These are phyloP conservation scores for Solanum okadae DNA, from an alignment of 257 asterid species.

Conservation along the genomic window DNA sequence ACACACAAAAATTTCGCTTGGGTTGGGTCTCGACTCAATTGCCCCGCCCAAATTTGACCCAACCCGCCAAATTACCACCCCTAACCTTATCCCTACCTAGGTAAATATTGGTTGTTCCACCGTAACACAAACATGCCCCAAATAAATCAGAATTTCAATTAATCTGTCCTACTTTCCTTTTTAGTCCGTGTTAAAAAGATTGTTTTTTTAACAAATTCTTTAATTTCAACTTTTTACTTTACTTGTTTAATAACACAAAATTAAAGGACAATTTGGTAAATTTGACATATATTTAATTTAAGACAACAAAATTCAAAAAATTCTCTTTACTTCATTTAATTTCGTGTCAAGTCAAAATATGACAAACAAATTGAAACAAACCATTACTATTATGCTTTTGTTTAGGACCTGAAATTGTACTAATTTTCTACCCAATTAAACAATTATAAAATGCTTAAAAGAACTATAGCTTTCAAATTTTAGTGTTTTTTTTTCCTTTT, in stretches of 20 bases:
- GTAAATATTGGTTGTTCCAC: neutral
- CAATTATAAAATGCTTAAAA: neutral
- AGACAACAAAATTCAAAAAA: too few species aligned
- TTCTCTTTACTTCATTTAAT: too few species aligned
- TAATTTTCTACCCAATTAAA: neutral
- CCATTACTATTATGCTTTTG: neutral
- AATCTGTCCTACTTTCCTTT: neutral
- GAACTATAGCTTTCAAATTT: neutral
- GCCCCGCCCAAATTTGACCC: too few species aligned
- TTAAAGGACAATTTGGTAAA: neutral
- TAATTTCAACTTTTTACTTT: neutral
- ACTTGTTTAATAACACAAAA: neutral
- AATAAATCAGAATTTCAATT: neutral
- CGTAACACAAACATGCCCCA: neutral
- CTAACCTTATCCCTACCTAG: neutral
- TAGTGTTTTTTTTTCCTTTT: neutral
- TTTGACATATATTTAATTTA: neutral
- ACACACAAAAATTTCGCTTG: too few species aligned
- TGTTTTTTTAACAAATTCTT: neutral
- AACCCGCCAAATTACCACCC: too few species aligned
- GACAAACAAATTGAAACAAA: neutral
- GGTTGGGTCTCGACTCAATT: too few species aligned
- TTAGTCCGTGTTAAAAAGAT: rapidly evolving
- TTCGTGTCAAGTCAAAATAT: neutral
- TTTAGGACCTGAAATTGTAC: neutral